Evolutionary conservation across 208 protist species (phyloP).

Genomic region (Leptomonas pyrrhocoris): DNA sequence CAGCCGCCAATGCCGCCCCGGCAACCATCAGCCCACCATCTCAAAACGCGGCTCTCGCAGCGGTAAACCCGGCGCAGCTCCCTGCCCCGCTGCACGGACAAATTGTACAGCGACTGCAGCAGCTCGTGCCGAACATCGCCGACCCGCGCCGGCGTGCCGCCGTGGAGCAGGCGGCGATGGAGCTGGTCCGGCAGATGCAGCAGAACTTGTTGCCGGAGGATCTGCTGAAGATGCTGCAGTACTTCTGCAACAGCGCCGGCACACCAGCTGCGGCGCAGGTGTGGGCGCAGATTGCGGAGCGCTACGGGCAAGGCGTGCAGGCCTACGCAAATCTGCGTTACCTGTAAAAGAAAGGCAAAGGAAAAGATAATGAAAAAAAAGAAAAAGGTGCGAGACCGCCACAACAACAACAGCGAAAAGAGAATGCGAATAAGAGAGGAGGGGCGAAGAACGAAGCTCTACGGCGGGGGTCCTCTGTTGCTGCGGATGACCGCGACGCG

Average conservation of each 20-base stretch:
- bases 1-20: slow-evolving; percentile 4
- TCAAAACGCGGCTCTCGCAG: slow-evolving; percentile 1
- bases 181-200: slow-evolving; percentile 61
- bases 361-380: background rate
- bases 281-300: slow-evolving; percentile 52
- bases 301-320: slow-evolving; percentile 49
- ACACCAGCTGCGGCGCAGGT: slow-evolving; percentile 40
- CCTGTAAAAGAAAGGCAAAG: slow-evolving; percentile 41
- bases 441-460: no score
- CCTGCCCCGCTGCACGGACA: slow-evolving; percentile 24
- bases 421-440: no score
- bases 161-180: slow-evolving; percentile 55
- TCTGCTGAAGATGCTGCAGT: slow-evolving; percentile 44
- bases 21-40: background rate
- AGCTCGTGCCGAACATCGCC: slow-evolving; percentile 39
- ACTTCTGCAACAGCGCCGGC: slow-evolving; percentile 51
- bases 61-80: slow-evolving; percentile 20
- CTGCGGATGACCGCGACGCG: no score
- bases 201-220: slow-evolving; percentile 45
- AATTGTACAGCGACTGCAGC: slow-evolving; percentile 43
- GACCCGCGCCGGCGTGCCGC: slow-evolving; percentile 45
- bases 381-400: background rate
- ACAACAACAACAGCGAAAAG: no score
- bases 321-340: slow-evolving; percentile 62
- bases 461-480: no score